These are phyloP conservation scores for Gillenia trifoliata DNA, from an alignment of 306 rosid genomes.

Conservation along the genomic window DNA sequence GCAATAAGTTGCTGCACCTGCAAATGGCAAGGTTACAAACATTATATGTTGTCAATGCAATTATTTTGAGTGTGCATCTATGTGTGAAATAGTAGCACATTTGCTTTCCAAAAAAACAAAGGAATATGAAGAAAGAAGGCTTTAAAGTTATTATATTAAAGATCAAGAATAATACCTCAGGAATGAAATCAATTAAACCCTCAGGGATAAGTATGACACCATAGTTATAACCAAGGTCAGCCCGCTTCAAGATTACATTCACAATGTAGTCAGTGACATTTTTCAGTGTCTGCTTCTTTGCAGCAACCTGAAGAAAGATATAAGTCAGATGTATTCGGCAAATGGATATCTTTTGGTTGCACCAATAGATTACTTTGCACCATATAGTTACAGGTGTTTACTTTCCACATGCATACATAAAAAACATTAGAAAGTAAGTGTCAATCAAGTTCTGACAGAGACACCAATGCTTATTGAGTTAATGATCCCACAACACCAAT, in stretches of 20 bases:
- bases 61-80: not conserved
- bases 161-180: conserved; percentile 66
- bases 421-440: not conserved
- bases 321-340: conserved; percentile 8
- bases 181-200: conserved; percentile 98
- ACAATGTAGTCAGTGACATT: conserved; percentile 94
- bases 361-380: not conserved
- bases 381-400: not conserved
- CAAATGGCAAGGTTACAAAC: conserved; percentile 25
- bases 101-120: not conserved
- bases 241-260: conserved; percentile 71
- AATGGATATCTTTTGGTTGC: not conserved
- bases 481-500: not conserved
- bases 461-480: not conserved
- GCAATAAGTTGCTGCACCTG: conserved; percentile 95
- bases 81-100: not conserved
- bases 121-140: not conserved
- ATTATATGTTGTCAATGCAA: conserved; percentile 10
- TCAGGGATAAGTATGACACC: conserved; percentile 98
- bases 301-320: conserved; percentile 75
- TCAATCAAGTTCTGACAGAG: not conserved
- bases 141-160: conserved; percentile 2
- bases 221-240: conserved; percentile 66
- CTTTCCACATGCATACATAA: no score
- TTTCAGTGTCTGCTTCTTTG: conserved; percentile 87